These are phyloP conservation scores for Hypoxylon sp. DNA, from an alignment of 2,329 filamentous ascomycete species.

Conservation along the genomic window DNA sequence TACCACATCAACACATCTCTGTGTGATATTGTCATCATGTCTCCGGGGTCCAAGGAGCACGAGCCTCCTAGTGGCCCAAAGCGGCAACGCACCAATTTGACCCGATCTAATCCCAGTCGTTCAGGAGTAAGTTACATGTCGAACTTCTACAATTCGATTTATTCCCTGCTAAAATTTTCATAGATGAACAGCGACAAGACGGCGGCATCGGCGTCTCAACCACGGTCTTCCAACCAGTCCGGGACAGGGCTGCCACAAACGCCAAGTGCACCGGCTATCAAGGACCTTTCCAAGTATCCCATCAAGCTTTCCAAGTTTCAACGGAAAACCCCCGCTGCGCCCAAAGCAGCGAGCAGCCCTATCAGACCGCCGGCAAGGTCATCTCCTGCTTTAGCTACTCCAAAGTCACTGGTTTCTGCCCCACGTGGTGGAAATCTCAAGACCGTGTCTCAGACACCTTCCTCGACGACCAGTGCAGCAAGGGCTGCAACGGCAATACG, in stretches of 20 bases:
- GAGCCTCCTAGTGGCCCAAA: not conserved
- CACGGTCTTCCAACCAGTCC: not conserved
- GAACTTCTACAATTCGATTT: not conserved
- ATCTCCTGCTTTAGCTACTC: not conserved
- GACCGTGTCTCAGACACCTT: not conserved
- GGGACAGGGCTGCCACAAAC: not conserved
- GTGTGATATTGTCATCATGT: conserved; percentile 21
- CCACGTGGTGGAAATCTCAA: not conserved
- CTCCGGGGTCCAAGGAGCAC: conserved; percentile 2
- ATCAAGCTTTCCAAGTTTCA: conserved; percentile 20
- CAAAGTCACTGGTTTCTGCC: not conserved
- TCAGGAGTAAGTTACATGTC: not conserved
- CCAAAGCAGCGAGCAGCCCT: not conserved
- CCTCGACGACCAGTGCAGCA: not conserved
- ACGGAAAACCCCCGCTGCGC: not conserved
- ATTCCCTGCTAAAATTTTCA: not conserved
- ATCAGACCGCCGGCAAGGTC: not conserved
- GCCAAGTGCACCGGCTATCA: conserved; percentile 20
- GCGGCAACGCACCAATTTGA: not conserved
- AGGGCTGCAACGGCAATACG: not conserved
- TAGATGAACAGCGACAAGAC: not conserved
- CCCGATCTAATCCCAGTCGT: conserved; percentile 1
- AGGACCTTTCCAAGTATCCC: conserved; percentile 16
- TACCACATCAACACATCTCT: not conserved
- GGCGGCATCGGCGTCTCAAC: not conserved